A percentile compares a stretch with the other conserved stretches of the same genome.
phyloP scores from a whole-genome alignment of 352 stramenopile genomes.

The Globisporangium apiculatum region DNA sequence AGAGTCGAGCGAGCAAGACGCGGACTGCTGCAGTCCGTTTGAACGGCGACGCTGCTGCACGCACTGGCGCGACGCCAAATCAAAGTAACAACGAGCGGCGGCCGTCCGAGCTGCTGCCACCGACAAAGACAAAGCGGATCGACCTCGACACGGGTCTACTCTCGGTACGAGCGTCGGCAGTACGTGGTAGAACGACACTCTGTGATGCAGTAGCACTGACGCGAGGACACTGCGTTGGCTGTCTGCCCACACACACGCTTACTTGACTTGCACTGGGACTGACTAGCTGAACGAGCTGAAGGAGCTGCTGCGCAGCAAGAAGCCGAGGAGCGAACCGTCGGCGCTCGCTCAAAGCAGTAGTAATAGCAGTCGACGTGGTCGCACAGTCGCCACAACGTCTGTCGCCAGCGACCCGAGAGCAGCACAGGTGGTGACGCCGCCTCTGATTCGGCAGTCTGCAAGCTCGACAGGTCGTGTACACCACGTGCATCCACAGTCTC shows the following conservation, averaged over 20 bases:
- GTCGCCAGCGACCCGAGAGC: not conserved
- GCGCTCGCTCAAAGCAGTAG: not conserved
- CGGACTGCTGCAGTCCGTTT: not conserved
- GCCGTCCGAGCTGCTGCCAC: not conserved
- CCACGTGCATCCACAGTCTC: not conserved
- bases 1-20: slow-evolving; percentile 3
- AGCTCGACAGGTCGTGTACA: slow-evolving; percentile 2
- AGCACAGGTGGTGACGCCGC: not conserved
- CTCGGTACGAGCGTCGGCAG: slow-evolving; percentile 19
- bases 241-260: not conserved
- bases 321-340: slow-evolving; percentile 7
- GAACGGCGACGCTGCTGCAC: not conserved
- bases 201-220: not conserved
- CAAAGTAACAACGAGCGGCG: slow-evolving; percentile 4
- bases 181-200: not conserved
- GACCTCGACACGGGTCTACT: slow-evolving; percentile 31
- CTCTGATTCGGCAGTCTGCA: not conserved
- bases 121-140: slow-evolving; percentile 6
- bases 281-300: slow-evolving; percentile 39
- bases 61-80: not conserved
- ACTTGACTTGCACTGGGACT: not conserved
- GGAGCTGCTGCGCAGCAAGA: slow-evolving; percentile 30
- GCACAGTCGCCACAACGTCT: not conserved
- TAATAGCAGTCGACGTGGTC: slow-evolving; percentile 1
- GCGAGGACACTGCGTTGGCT: not conserved